These are phyloP conservation scores for Suhomyces tanzawaensis DNA, from an alignment of 805 yeast species.

Conservation along the genomic window DNA sequence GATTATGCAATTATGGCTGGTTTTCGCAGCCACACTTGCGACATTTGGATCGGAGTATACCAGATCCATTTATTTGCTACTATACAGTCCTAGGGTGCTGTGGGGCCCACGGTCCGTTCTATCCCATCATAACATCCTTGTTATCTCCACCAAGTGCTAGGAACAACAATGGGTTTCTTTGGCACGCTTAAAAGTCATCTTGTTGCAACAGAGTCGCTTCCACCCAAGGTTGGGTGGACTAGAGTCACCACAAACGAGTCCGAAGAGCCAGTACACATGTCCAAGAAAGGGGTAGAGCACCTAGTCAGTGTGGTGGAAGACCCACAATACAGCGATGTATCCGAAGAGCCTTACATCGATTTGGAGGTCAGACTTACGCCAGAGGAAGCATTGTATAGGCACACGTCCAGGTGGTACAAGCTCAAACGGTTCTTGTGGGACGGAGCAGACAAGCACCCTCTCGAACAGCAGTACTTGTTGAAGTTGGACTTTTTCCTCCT, in stretches of 20 bases:
- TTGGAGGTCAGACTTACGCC: constrained; percentile 16
- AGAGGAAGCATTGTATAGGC: constrained; percentile 20
- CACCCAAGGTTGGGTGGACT: background rate
- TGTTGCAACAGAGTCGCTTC: background rate
- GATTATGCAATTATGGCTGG: too few species aligned
- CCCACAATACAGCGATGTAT: background rate
- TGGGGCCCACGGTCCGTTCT: too few species aligned
- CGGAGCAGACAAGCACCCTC: constrained; percentile 36
- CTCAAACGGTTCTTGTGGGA: constrained; percentile 34
- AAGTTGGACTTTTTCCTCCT: constrained; percentile 34
- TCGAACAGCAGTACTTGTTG: constrained; percentile 30
- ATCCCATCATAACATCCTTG: too few species aligned
- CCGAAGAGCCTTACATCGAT: constrained; percentile 19
- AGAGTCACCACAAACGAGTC: background rate
- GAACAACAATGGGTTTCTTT: background rate
- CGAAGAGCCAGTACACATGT: too few species aligned
- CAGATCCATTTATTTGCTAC: too few species aligned
- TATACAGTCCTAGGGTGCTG: too few species aligned
- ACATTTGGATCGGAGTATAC: too few species aligned
- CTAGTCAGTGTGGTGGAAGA: background rate
- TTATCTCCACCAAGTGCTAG: too few species aligned
- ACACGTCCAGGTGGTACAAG: constrained; percentile 19
- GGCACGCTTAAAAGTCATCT: background rate
- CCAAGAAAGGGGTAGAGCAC: background rate
- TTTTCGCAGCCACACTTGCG: background rate